Evolutionary conservation across 2,329 filamentous ascomycete species (phyloP).

Genomic region (Arthroderma sp.): DNA sequence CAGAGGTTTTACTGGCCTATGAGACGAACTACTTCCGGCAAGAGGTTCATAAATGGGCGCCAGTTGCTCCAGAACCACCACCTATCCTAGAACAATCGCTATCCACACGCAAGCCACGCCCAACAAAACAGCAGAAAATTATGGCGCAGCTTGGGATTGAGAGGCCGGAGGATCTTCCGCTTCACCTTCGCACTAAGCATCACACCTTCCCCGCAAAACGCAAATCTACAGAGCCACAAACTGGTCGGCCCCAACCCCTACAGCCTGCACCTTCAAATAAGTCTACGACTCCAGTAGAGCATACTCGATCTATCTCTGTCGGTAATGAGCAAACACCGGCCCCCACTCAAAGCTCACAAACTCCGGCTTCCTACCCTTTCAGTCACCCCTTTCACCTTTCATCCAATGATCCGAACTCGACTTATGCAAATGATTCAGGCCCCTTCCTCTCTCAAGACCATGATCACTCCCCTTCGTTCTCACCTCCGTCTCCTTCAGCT

Average conservation of each 20-base stretch:
- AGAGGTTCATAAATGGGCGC: constrained; percentile 87
- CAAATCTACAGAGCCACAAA: constrained; percentile 47
- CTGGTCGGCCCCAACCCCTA: constrained; percentile 16
- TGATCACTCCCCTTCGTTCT: constrained; percentile 26
- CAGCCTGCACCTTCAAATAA: constrained; percentile 19
- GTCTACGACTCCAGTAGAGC: constrained; percentile 17
- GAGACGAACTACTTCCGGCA: constrained; percentile 98
- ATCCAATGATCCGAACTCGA: constrained; percentile 23
- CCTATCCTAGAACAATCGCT: constrained; percentile 76
- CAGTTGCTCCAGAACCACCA: constrained; percentile 73
- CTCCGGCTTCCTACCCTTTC: constrained; percentile 22
- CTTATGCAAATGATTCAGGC: constrained; percentile 23
- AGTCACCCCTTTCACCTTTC: constrained; percentile 28
- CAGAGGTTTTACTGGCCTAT: constrained; percentile 76
- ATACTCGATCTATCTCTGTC: constrained; percentile 18
- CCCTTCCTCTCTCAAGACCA: constrained; percentile 25
- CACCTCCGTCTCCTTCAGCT: constrained; percentile 27
- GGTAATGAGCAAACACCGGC: constrained; percentile 21
- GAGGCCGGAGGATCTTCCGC: constrained; percentile 79
- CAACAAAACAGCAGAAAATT: constrained; percentile 93
- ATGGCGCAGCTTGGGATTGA: constrained; percentile 79
- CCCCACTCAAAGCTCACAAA: constrained; percentile 15
- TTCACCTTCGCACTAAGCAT: constrained; percentile 66
- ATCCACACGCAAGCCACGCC: constrained; percentile 87
- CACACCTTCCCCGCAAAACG: constrained; percentile 51